phyloP scores from a whole-genome alignment of 176 grass and related monocot genomes.

The Avena sativa region DNA sequence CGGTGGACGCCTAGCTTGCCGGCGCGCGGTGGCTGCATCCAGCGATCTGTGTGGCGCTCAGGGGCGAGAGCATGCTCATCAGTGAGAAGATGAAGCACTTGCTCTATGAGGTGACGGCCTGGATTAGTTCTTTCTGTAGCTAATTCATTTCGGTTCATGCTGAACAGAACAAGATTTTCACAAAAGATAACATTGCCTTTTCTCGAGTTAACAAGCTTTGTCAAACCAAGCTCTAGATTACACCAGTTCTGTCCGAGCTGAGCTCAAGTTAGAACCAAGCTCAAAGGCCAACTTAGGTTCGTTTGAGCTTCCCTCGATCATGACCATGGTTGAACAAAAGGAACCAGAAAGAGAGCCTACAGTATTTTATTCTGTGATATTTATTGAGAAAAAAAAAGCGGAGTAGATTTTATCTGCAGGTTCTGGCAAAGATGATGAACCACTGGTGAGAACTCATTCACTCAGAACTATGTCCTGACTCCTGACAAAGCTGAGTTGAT shows the following conservation, averaged over 20 bases:
- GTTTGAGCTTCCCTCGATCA: no score
- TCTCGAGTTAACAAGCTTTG: neutral
- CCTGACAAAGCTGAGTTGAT: slow-evolving; percentile 51
- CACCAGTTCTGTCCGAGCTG: neutral
- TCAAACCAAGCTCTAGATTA: neutral
- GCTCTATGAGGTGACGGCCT: neutral
- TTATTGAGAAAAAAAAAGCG: neutral
- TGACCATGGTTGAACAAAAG: neutral
- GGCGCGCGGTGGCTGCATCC: slow-evolving; percentile 59
- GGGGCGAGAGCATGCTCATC: slow-evolving; percentile 47
- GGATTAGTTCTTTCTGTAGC: neutral
- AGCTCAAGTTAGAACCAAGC: neutral
- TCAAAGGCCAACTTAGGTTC: neutral
- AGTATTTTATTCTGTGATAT: neutral
- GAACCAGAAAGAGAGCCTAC: neutral
- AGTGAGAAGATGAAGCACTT: neutral
- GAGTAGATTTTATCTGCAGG: slow-evolving; percentile 17
- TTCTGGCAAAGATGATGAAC: neutral
- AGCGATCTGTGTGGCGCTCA: slow-evolving; percentile 55
- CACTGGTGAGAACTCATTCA: slow-evolving; percentile 43
- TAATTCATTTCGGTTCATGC: neutral
- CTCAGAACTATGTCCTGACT: slow-evolving; percentile 41
- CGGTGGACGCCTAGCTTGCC: slow-evolving; percentile 54
- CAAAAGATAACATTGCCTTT: neutral
- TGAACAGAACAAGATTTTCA: neutral